Base-by-base conservation (phyloP, 257 asterid species). In the Forsythia viridissima region DNA sequence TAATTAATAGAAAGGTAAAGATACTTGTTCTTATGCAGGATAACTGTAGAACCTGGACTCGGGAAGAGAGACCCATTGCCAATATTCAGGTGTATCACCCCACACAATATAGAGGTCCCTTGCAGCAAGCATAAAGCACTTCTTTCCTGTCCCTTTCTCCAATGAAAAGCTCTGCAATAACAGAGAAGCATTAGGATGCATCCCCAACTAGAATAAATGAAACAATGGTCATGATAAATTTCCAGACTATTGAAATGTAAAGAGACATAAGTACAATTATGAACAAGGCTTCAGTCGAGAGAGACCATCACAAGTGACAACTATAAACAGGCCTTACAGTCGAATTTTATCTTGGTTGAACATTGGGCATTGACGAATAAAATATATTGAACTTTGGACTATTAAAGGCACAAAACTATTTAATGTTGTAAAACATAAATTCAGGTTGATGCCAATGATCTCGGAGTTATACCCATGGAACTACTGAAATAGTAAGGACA, bases 111-210 rank as follows among this genome's bases (percentile, higher is more conserved):
- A 3, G 44, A 92, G 88, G 8, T 90, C 93, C 80, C 88, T 90
- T 77, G 97, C 93, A 69, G 91, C 86, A 80, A 94, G 80, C 94
- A 89, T 89, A 83, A 55, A 93, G 81, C 92, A 87, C 86, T 89
- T 94, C 89, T 89, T 93, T 30, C 97, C 97, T 12, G 81, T 89
- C 82, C 69, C 9, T 84, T 93, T 93, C 80, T 93, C 97, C 86
- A 94, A 59, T 20, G 89, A 84, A 61, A 94, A 91, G 81, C 94
- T 90, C 98, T 94, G 92, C 20, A 63, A 9, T 24, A 30, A 24
- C 18, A 34, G 68, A 18, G 36, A 76, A 24, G 71, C 24, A 52
- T 71, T 78, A 80, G 85, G 87, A 75, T 46, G 52, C 77, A n/a
- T 1, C 10, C 72, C 10, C 16, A 57, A 77, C 15, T 10, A 37